phyloP scores from a whole-genome alignment of 2,329 filamentous ascomycete genomes.

The Colletotrichum echinochloae region DNA sequence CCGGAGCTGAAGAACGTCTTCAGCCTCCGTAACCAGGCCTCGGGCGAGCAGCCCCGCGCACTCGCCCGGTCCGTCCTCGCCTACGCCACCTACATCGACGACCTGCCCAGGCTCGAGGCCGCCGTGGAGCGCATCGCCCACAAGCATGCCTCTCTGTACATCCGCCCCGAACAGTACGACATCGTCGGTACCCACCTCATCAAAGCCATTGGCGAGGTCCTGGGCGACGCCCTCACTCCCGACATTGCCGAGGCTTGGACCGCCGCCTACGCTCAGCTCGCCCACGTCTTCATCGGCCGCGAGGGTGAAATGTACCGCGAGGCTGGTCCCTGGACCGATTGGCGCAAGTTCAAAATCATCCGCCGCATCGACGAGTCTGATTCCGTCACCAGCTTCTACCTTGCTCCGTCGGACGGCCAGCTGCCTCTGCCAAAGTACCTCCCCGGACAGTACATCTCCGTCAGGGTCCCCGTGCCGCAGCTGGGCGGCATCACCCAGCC shows the following conservation, averaged over 20 bases:
- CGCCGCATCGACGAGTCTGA: slow-evolving; percentile 71
- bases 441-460: slow-evolving; percentile 80
- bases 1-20: slow-evolving; percentile 78
- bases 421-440: slow-evolving; percentile 67
- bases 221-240: slow-evolving; percentile 75
- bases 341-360: slow-evolving; percentile 66
- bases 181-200: slow-evolving; percentile 78
- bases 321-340: slow-evolving; percentile 57
- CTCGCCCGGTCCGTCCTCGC: slow-evolving; percentile 77
- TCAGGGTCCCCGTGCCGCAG: slow-evolving; percentile 71
- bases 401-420: slow-evolving; percentile 70
- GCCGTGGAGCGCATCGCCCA: slow-evolving; percentile 77
- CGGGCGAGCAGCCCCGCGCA: slow-evolving; percentile 75
- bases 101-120: slow-evolving; percentile 69
- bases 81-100: slow-evolving; percentile 79
- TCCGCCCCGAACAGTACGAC: slow-evolving; percentile 76
- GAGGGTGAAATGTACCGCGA: slow-evolving; percentile 72
- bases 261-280: slow-evolving; percentile 77
- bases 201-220: slow-evolving; percentile 73
- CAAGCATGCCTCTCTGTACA: slow-evolving; percentile 80
- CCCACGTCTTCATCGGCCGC: slow-evolving; percentile 75
- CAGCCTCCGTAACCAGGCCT: slow-evolving; percentile 76
- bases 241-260: slow-evolving; percentile 78
- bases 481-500: slow-evolving; percentile 73
- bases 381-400: slow-evolving; percentile 76